phyloP scores from a whole-genome alignment of 2,329 filamentous ascomycete genomes.

The Cercospora zeae-maydis region DNA sequence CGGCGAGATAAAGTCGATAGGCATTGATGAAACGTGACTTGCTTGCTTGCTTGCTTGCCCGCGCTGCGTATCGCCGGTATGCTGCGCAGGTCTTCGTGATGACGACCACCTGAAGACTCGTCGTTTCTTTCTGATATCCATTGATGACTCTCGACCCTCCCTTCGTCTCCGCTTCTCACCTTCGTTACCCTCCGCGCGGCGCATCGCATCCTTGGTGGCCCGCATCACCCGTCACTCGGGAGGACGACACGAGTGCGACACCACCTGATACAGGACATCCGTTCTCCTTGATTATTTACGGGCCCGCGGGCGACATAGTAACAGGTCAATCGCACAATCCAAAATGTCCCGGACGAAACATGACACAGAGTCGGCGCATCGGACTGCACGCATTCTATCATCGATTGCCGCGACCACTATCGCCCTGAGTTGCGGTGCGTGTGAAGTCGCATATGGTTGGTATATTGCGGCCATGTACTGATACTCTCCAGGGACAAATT shows the following conservation, averaged over 20 bases:
- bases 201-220: background rate
- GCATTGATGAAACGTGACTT: background rate
- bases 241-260: background rate
- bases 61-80: background rate
- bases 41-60: background rate
- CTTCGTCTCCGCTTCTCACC: background rate
- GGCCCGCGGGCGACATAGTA: background rate
- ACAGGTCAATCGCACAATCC: background rate
- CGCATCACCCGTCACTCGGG: background rate
- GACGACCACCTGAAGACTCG: background rate
- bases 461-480: conserved; percentile 51
- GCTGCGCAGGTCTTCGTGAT: background rate
- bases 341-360: background rate
- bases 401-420: conserved; percentile 82
- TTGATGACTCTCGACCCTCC: background rate
- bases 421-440: conserved; percentile 81
- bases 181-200: background rate
- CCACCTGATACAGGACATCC: background rate
- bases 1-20: conserved; percentile 1
- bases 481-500: conserved; percentile 69
- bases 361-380: conserved; percentile 47
- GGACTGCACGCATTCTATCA: conserved; percentile 70
- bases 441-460: conserved; percentile 50
- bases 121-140: background rate
- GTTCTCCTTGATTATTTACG: background rate